These are phyloP conservation scores for Monosporascus sp. DNA, from an alignment of 2,329 filamentous ascomycete species.

Conservation along the genomic window DNA sequence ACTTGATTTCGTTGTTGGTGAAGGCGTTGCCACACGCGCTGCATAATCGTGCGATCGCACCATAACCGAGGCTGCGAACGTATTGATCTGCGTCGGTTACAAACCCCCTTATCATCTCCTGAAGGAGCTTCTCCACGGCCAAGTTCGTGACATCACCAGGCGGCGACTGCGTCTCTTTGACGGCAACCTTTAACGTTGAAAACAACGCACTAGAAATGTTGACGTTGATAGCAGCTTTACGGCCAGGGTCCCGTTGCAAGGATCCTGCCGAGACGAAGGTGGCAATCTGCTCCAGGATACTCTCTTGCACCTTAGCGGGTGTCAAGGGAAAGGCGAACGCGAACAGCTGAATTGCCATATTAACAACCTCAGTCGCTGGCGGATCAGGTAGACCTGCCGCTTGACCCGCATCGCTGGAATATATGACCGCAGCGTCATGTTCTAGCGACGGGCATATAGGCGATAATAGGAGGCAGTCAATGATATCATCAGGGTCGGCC, in stretches of 20 bases:
- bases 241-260: constrained; percentile 78
- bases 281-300: constrained; percentile 87
- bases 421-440: constrained; percentile 81
- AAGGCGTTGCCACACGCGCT: constrained; percentile 79
- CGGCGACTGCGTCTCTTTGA: constrained; percentile 70
- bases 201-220: constrained; percentile 83
- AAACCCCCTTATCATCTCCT: constrained; percentile 68
- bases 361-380: constrained; percentile 87
- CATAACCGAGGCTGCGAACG: constrained; percentile 78
- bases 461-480: constrained; percentile 58
- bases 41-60: constrained; percentile 81
- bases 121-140: constrained; percentile 78
- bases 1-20: constrained; percentile 85
- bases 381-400: constrained; percentile 61
- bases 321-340: constrained; percentile 87
- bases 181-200: constrained; percentile 75
- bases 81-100: constrained; percentile 80
- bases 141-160: constrained; percentile 68
- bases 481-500: constrained; percentile 57
- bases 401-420: constrained; percentile 52
- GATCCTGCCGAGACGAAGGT: constrained; percentile 79
- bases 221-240: constrained; percentile 85
- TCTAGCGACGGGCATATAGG: constrained; percentile 81
- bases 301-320: constrained; percentile 88
- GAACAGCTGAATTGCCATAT: constrained; percentile 89